Conservation (phyloP, 306 rosid genomes). For the Castanea crenata region DNA sequence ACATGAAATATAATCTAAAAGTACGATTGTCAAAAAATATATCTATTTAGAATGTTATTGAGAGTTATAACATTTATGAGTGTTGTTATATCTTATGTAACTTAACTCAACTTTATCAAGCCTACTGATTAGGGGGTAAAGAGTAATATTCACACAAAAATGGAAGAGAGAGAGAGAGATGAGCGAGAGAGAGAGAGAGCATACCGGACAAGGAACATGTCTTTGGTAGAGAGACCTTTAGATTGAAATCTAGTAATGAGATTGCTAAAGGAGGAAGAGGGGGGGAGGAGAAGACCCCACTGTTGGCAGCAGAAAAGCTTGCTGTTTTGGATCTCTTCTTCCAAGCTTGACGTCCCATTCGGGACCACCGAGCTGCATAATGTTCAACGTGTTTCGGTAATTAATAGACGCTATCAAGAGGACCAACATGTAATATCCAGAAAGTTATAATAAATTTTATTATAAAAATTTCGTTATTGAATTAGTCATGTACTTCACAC, state of each 20-base stretch:
- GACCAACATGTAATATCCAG: too few relatives aligned
- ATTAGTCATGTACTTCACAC: too few relatives aligned
- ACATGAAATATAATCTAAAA: too few relatives aligned
- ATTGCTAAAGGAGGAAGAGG: conserved; percentile 31
- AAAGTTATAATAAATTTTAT: too few relatives aligned
- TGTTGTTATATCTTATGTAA: too few relatives aligned
- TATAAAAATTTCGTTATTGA: too few relatives aligned
- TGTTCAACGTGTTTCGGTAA: too few relatives aligned
- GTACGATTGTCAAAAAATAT: too few relatives aligned
- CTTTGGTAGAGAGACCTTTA: conserved; percentile 57
- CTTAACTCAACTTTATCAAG: neutral
- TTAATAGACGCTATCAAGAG: too few relatives aligned
- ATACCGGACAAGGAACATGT: conserved; percentile 92
- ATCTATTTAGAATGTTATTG: too few relatives aligned
- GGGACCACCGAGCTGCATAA: conserved; percentile 78
- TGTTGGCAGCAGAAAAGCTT: conserved; percentile 48
- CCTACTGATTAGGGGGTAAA: neutral
- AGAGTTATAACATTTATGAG: too few relatives aligned
- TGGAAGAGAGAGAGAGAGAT: neutral
- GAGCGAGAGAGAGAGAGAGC: too few relatives aligned
- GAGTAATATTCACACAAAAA: neutral
- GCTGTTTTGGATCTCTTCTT: conserved; percentile 80
- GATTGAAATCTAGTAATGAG: conserved; percentile 43
- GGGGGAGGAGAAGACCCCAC: conserved; percentile 66
- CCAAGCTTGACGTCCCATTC: conserved; percentile 70